Evolutionary conservation across 2,329 filamentous ascomycete species (phyloP).

Genomic region (Volutella citrinella): DNA sequence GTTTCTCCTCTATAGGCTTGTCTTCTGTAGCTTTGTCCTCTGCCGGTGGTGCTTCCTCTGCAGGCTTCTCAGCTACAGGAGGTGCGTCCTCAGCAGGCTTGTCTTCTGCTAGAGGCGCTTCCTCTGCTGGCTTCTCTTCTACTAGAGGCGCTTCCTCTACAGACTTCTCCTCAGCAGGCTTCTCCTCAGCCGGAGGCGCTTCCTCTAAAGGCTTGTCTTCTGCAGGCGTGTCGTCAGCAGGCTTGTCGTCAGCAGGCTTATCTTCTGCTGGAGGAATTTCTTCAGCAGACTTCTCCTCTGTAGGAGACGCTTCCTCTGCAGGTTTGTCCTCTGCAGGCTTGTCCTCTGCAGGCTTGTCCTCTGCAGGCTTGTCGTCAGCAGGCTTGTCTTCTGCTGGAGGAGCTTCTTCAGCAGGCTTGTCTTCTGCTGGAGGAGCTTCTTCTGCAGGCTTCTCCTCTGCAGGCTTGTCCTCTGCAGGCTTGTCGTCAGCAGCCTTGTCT

Average conservation of each 20-base stretch:
- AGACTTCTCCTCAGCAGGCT: too few species aligned
- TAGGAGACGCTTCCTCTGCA: background rate
- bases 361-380: background rate
- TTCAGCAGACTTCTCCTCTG: constrained; percentile 7
- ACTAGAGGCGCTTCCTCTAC: too few species aligned
- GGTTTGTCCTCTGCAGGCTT: background rate
- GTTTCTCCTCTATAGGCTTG: too few species aligned
- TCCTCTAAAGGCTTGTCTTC: too few species aligned
- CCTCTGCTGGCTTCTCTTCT: background rate
- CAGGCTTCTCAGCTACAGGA: background rate
- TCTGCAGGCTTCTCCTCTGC: constrained; percentile 3
- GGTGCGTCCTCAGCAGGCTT: background rate
- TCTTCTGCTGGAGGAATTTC: constrained; percentile 3
- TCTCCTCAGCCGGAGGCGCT: background rate
- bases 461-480: constrained; percentile 7
- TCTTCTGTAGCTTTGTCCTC: background rate
- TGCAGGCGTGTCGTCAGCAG: background rate
- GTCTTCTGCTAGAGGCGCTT: background rate
- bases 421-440: background rate
- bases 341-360: background rate
- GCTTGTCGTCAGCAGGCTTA: background rate
- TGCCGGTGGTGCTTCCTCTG: background rate
- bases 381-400: background rate
- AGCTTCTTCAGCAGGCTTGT: too few species aligned
- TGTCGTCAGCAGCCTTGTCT: background rate